These are phyloP conservation scores for Pelargonium myrrhifolium DNA, from an alignment of 441 rosid species.

Conservation along the genomic window DNA sequence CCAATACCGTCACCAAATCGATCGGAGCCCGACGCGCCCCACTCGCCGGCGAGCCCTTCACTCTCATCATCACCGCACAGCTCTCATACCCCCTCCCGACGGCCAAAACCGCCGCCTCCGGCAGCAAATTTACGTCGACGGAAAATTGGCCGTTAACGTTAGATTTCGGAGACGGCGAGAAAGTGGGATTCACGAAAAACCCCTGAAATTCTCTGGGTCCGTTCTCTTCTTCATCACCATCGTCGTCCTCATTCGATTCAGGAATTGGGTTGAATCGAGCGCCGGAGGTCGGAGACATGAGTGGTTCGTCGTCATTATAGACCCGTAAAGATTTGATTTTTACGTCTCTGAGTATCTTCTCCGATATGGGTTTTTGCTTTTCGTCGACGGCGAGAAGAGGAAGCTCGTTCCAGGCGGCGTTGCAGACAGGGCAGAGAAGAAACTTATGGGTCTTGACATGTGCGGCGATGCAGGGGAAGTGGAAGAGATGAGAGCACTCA, in stretches of 20 bases:
- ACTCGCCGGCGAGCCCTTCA: slow-evolving; percentile 47
- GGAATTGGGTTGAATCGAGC: slow-evolving; percentile 65
- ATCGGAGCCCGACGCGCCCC: slow-evolving; percentile 47
- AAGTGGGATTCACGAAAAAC: slow-evolving; percentile 29
- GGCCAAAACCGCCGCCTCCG: slow-evolving; percentile 65
- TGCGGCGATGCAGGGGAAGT: slow-evolving; percentile 63
- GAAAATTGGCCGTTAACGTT: not conserved
- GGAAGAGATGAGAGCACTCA: slow-evolving; percentile 73
- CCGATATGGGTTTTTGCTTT: not conserved
- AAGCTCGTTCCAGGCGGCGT: slow-evolving; percentile 51
- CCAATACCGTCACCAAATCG: slow-evolving; percentile 71
- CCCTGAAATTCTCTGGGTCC: slow-evolving; percentile 50
- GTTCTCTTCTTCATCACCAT: slow-evolving; percentile 33
- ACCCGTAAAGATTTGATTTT: slow-evolving; percentile 41
- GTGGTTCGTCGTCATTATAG: slow-evolving; percentile 77
- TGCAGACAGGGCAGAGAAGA: slow-evolving; percentile 62
- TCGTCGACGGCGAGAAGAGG: slow-evolving; percentile 34
- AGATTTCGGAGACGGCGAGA: not conserved
- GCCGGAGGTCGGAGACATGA: slow-evolving; percentile 49
- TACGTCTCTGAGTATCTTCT: slow-evolving; percentile 10
- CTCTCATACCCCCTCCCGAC: slow-evolving; percentile 46
- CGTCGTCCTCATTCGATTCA: slow-evolving; percentile 46
- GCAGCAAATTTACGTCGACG: slow-evolving; percentile 39
- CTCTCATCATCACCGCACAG: slow-evolving; percentile 47
- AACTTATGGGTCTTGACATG: slow-evolving; percentile 34